Base-by-base conservation (phyloP, 371 early-diverging fungal genomes). In the Rhizopus sp. region DNA sequence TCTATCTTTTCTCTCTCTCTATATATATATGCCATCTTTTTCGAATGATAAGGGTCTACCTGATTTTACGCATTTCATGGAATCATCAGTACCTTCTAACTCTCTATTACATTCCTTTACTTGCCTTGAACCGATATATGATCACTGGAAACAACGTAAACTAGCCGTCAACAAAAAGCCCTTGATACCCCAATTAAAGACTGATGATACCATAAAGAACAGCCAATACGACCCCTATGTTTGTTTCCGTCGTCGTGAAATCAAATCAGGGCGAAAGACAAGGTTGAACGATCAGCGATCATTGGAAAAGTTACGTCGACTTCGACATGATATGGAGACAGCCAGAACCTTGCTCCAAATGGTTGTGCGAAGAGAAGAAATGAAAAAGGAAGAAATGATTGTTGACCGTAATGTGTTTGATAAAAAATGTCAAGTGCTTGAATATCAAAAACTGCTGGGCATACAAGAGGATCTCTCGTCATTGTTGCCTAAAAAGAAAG, bases 201-300 rank as follows among this genome's bases (percentile, higher is more conserved):
- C 70, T 49, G 91, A 90, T 45, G 91, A 91, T 41, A 64, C 75
- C n/a, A 47, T 76, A 4, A 83, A 86, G 50, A 78, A 85, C 30
- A 37, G 12, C 2, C 96, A 94, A 53, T 72, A 79, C 31, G 94
- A 97, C 68, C 96, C 98, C 3, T 98, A 95, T 66, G 87, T 96
- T 4, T 98, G 98, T 64, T 98, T 98, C 82, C 91, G 98, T 52
- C 86, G 91, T 41, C 81, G 98, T 47, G 98, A 97, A 70, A 84
- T 93, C 44, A 92, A 92, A 67, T 84, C 87, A 6, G 63, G 88
- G 9, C 91, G 97, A 37, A 95, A 95, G 65, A 91, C 94, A 23
- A 77, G 96, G 45, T 87, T 93, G 9, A 87, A 89, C 6, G 97
- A 98, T 66, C 83, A 86, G 40, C 88, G 87, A 50, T 89, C 92